Base-by-base conservation (phyloP, 768 basidiomycete genomes). In the Macrolepiota dolichaula region DNA sequence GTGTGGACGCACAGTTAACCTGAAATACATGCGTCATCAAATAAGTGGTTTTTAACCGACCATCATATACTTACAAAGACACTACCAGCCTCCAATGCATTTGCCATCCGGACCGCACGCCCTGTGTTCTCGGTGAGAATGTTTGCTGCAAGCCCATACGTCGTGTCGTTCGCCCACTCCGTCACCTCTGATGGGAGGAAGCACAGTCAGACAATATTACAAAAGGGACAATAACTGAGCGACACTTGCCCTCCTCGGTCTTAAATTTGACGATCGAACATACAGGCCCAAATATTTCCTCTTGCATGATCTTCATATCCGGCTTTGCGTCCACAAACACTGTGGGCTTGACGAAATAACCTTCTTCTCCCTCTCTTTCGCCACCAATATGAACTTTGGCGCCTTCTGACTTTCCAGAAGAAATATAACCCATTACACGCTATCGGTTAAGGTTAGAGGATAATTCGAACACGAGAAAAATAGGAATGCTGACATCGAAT, bases 251-350 rank as follows among this genome's bases (percentile, higher is more conserved):
- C 1, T 83, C 80, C 63, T 84, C 85, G 54, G 83, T 80, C 67
- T 86, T 82, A 77, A 94, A 94, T 70, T 86, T 87, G 76, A 87
- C 81, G 40, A 94, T 74, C 27, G 87, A 89, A 58, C 85, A 85
- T 44, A 92, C 89, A 4, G 92, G 91, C 2, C 91, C 91, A 65
- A 93, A 92, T 63, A 92, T 92, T 72, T 93, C 85, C 67, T 89
- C 87, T 58, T 71, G 71, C 12, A 89, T 87, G 59, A 93, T 91
- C 72, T 83, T 86, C 89, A 92, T 92, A 40, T 87, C 82, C 4
- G 82, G 79, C 46, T 72, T 81, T 12, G 81, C 80, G 66, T 91
- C 78, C 11, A 86, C 84, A 74, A 92, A 88, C 66, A 93, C 81
- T 12, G 93, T 93, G 1, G 89, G 92, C 62, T 77, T 59, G 69